These are phyloP conservation scores for Yarrowia keelungensis DNA, from an alignment of 805 yeast species.

Conservation along the genomic window DNA sequence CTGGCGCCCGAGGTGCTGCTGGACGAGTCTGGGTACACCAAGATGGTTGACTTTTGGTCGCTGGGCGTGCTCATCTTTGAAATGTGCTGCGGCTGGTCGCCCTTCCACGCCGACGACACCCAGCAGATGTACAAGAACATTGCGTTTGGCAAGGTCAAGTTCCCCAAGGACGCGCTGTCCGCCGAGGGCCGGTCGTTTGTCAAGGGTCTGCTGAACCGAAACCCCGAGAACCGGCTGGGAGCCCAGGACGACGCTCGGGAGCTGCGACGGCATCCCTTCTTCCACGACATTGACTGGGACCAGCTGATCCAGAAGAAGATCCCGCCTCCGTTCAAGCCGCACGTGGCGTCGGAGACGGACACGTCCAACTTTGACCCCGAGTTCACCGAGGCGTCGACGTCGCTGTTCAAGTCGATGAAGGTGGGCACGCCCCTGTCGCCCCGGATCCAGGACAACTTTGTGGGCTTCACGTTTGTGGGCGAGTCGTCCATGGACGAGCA, in stretches of 20 bases:
- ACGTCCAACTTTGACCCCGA: conserved; percentile 98
- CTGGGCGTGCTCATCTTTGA: conserved; percentile 95
- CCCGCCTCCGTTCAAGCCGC: conserved; percentile 98
- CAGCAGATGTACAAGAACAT: conserved; percentile 99
- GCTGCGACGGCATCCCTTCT: conserved; percentile 89
- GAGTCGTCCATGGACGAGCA: conserved; percentile 92
- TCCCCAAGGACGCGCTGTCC: conserved; percentile 93
- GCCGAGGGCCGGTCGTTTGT: conserved; percentile 95
- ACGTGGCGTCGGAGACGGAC: conserved; percentile 86
- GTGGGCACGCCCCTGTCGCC: conserved; percentile 85
- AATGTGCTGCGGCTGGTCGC: conserved; percentile 99
- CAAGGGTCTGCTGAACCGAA: conserved; percentile 91
- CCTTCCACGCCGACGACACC: conserved; percentile 96
- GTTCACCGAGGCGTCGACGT: conserved; percentile 89
- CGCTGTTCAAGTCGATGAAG: conserved; percentile 64
- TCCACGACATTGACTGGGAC: conserved; percentile 91
- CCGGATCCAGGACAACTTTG: conserved; percentile 94
- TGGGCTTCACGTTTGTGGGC: conserved; percentile 96
- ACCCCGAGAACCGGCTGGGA: conserved; percentile 94
- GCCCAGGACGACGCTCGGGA: conserved; percentile 92
- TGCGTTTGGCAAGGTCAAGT: conserved; percentile 97
- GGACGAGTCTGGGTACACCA: conserved; percentile 96
- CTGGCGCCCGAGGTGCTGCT: conserved; percentile 95
- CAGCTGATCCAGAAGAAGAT: conserved; percentile 76
- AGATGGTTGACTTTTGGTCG: conserved; percentile 99